These are phyloP conservation scores for Populus tomentosa DNA, from an alignment of 441 rosid genomes.

Conservation along the genomic window DNA sequence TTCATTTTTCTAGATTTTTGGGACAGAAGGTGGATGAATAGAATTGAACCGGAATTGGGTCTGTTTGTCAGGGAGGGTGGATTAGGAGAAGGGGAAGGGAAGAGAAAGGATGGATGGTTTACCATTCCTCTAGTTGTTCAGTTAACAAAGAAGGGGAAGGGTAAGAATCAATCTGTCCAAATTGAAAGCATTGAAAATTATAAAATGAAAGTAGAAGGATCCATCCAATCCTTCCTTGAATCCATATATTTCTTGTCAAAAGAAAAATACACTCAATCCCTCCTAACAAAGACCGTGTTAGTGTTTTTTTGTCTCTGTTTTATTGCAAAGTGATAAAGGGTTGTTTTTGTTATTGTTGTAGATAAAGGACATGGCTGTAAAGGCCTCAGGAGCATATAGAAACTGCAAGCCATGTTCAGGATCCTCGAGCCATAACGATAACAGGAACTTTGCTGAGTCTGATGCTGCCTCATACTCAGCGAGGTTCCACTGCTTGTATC, in stretches of 20 bases:
- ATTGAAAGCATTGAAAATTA: not conserved
- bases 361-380: constrained; percentile 87
- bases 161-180: not conserved
- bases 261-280: not conserved
- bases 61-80: not conserved
- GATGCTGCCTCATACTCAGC: constrained; percentile 61
- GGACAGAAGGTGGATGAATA: not conserved
- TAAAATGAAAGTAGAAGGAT: not conserved
- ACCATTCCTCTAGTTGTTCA: not conserved
- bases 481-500: constrained; percentile 58
- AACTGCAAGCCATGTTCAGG: constrained; percentile 82
- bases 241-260: not conserved
- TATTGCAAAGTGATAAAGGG: constrained; percentile 2
- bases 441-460: constrained; percentile 50
- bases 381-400: constrained; percentile 83
- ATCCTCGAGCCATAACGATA: constrained; percentile 44
- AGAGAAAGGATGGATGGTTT: not conserved
- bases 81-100: not conserved
- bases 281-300: not conserved
- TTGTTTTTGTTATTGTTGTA: constrained; percentile 7
- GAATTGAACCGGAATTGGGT: not conserved
- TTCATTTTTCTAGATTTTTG: not conserved
- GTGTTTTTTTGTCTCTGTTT: not conserved
- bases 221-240: not conserved
- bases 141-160: not conserved